Conservation (phyloP, 1,284 basidiomycete species). For the Fomitopsis schrenkii region DNA sequence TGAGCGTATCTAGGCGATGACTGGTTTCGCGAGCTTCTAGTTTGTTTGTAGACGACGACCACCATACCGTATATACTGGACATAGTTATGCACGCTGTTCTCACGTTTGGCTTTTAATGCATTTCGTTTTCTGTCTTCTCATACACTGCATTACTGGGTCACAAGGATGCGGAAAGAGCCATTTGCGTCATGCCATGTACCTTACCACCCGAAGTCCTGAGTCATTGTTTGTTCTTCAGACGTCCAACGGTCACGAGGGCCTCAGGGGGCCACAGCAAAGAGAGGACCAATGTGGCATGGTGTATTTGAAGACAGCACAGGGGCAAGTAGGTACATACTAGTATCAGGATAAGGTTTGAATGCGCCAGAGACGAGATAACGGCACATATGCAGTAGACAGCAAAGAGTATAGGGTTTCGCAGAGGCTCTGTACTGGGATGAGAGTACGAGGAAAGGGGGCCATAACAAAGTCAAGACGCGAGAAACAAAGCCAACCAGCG, state of each 20-base stretch:
- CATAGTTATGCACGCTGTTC: slow-evolving; percentile 19
- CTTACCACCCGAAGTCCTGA: no score
- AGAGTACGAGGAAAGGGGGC: not conserved
- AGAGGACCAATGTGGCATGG: no score
- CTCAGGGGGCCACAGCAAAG: no score
- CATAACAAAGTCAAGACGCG: not conserved
- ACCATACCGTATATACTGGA: slow-evolving; percentile 17
- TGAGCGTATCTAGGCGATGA: slow-evolving; percentile 27
- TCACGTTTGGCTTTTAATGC: slow-evolving; percentile 5
- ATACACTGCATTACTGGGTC: not conserved
- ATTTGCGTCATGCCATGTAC: no score
- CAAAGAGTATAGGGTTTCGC: not conserved
- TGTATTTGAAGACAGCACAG: no score
- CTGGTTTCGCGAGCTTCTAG: slow-evolving; percentile 33
- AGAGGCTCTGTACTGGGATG: no score
- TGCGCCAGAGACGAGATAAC: no score
- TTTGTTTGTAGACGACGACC: slow-evolving; percentile 1
- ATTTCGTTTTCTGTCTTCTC: not conserved
- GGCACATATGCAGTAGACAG: not conserved
- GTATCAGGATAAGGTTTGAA: no score
- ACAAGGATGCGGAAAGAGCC: no score
- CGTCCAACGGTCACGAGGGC: no score
- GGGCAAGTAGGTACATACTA: not conserved
- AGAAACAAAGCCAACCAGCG: not conserved
- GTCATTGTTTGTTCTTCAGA: no score